Percentiles rank a stretch among this genome's conserved stretches.
Conservation (phyloP, 2,329 filamentous ascomycete genomes). For the Colletotrichum liaoningense region DNA sequence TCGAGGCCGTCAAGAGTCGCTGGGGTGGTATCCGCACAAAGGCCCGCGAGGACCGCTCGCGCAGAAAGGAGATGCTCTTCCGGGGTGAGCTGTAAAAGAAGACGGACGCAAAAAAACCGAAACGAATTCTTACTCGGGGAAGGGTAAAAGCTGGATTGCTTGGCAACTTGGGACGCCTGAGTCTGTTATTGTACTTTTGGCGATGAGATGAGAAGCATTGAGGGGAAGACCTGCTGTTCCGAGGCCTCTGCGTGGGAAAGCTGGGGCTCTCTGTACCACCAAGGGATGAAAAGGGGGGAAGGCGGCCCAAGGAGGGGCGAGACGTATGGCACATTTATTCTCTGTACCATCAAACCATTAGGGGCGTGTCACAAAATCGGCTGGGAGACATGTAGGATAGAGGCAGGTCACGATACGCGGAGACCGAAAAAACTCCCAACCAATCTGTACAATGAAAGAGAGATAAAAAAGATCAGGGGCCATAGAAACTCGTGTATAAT, state of each 20-base stretch:
- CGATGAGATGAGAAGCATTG: not conserved
- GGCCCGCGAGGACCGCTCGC: conserved; percentile 66
- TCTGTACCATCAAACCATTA: conserved; percentile 22
- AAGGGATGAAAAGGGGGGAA: not conserved
- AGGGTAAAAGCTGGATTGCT: not conserved
- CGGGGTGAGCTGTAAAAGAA: conserved; percentile 59
- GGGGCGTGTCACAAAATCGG: not conserved
- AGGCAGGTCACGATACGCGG: not conserved
- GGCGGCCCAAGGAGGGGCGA: not conserved
- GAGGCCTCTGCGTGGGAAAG: not conserved
- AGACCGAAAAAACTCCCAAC: conserved; percentile 4
- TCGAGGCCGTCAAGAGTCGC: conserved; percentile 61
- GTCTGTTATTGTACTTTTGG: not conserved
- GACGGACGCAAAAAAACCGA: no score
- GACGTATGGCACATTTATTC: not conserved
- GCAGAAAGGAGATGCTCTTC: conserved; percentile 64
- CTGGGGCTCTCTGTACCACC: conserved; percentile 13
- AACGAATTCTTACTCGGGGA: no score
- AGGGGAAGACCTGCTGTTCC: not conserved
- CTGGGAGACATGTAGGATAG: conserved; percentile 27
- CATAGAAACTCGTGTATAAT: conserved; percentile 21
- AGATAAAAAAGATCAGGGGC: not conserved
- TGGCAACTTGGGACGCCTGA: not conserved
- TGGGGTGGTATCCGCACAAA: conserved; percentile 68
- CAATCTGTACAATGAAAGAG: conserved; percentile 30